phyloP scores from a whole-genome alignment of 257 asterid genomes.

The Forsythia viridissima region DNA sequence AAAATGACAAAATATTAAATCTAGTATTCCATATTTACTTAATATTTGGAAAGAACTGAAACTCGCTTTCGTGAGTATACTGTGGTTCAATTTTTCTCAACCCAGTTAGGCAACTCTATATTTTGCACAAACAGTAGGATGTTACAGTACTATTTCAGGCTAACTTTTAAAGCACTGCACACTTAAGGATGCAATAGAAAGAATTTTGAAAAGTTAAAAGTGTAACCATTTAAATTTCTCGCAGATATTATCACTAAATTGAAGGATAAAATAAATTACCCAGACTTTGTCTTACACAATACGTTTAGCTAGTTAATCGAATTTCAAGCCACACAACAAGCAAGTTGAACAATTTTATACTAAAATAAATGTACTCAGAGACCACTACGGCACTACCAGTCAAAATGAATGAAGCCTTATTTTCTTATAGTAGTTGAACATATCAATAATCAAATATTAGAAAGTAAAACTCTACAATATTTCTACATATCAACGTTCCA shows the following conservation, averaged over 20 bases:
- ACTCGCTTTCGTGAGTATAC: not conserved
- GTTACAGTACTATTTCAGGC: not conserved
- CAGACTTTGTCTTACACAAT: not conserved
- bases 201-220: not conserved
- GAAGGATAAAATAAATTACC: not conserved
- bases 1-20: not conserved
- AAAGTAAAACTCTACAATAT: not conserved
- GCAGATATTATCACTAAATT: not conserved
- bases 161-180: not conserved
- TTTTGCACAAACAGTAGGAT: not conserved
- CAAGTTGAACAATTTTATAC: not conserved
- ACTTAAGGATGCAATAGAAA: not conserved
- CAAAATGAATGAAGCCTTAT: not conserved
- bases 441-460: not conserved
- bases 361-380: not conserved
- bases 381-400: not conserved
- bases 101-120: not conserved
- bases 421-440: not conserved
- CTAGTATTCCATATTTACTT: not conserved
- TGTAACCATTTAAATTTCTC: not conserved
- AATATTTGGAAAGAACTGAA: not conserved
- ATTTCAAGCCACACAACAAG: not conserved
- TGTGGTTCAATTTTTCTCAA: not conserved
- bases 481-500: not conserved
- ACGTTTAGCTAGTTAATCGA: not conserved